Evolutionary conservation across 2,329 filamentous ascomycete genomes (phyloP).

Genomic region (Ophiostoma novo-ulmi): DNA sequence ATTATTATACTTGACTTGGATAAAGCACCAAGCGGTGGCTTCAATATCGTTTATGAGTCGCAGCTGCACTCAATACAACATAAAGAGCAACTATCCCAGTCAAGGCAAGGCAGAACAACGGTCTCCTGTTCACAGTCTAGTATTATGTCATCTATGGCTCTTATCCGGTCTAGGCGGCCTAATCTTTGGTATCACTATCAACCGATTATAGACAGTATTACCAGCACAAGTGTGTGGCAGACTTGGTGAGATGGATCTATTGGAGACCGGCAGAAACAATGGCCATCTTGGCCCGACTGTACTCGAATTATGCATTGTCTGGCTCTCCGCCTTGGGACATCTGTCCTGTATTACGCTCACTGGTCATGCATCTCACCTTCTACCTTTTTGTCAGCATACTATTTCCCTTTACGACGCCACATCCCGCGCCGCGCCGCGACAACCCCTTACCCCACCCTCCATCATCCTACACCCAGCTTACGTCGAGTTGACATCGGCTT

Average conservation of each 20-base stretch:
- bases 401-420: neutral
- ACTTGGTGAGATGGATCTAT: neutral
- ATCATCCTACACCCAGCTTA: neutral
- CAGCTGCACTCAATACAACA: too few relatives aligned
- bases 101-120: too few relatives aligned
- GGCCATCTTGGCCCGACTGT: neutral
- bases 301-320: neutral
- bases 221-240: neutral
- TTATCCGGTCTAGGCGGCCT: neutral
- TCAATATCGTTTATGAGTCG: too few relatives aligned
- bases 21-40: neutral
- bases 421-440: neutral
- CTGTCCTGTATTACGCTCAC: slow-evolving; percentile 6
- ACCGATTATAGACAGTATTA: neutral
- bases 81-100: too few relatives aligned
- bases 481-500: neutral
- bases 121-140: neutral
- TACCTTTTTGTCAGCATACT: neutral
- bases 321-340: neutral
- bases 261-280: neutral
- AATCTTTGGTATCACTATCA: neutral
- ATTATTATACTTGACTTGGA: neutral
- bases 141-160: neutral
- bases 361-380: neutral
- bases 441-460: slow-evolving; percentile 8